A percentile compares a stretch with the other conserved stretches of the same genome.
Evolutionary conservation across 73 alveolate species (phyloP).

Genomic region (Paramecium sexaurelia): DNA sequence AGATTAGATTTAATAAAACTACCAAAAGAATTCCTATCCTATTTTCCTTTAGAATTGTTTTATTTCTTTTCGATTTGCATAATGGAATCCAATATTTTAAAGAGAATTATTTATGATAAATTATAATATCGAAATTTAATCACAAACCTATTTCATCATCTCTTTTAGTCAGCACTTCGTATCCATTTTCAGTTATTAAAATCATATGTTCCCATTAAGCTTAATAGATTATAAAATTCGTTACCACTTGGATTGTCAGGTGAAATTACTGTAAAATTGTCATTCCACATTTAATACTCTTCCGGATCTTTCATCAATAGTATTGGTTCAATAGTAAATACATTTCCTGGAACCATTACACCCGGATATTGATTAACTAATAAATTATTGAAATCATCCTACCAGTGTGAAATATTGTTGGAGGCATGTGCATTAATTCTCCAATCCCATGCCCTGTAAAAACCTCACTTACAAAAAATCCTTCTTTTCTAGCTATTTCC

Average conservation of each 20-base stretch:
- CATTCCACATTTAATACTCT: slow-evolving; percentile 81
- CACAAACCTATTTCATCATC: slow-evolving; percentile 74
- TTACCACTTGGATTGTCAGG: slow-evolving; percentile 85
- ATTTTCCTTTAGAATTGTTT: neutral
- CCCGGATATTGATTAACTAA: neutral
- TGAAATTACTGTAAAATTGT: slow-evolving; percentile 87
- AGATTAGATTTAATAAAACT: no score
- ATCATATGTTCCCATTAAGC: slow-evolving; percentile 98
- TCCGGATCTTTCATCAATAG: slow-evolving; percentile 75
- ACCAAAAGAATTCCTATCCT: neutral
- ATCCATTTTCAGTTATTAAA: slow-evolving; percentile 94
- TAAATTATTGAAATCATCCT: neutral
- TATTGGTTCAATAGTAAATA: slow-evolving; percentile 97
- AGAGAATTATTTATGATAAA: neutral
- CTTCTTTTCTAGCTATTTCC: slow-evolving; percentile 74
- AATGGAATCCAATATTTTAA: slow-evolving; percentile 38
- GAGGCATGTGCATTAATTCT: slow-evolving; percentile 89
- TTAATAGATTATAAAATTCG: neutral
- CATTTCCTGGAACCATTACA: slow-evolving; percentile 91
- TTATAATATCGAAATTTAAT: neutral
- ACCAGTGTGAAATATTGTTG: slow-evolving; percentile 81
- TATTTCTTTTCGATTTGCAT: neutral
- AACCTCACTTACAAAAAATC: slow-evolving; percentile 78
- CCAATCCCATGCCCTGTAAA: slow-evolving; percentile 97
- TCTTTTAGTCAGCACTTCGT: slow-evolving; percentile 92